A percentile compares a stretch with the other conserved stretches of the same genome.
Evolutionary conservation across 2,329 filamentous ascomycete genomes (phyloP).

Genomic region (Falciphora oryzae): DNA sequence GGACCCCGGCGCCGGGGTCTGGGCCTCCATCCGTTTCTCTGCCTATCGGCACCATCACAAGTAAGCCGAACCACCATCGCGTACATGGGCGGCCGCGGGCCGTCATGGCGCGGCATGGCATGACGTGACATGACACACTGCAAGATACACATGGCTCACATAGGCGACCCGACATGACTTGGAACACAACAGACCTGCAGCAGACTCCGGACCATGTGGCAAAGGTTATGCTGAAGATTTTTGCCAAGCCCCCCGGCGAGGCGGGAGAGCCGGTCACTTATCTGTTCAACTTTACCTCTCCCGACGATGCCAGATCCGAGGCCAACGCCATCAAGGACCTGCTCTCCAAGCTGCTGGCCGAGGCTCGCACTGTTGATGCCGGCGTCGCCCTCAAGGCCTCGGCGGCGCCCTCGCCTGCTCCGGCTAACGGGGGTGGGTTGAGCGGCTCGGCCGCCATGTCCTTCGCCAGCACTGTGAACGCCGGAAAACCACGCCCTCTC

Average conservation of each 20-base stretch:
- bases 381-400: slow-evolving; percentile 41
- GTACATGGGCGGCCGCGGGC: neutral
- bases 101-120: neutral
- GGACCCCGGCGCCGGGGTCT: slow-evolving; percentile 65
- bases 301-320: slow-evolving; percentile 68
- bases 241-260: slow-evolving; percentile 59
- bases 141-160: neutral
- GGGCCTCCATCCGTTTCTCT: slow-evolving; percentile 64
- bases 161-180: slow-evolving; percentile 8
- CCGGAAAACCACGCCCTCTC: slow-evolving; percentile 62
- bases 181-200: slow-evolving; percentile 65
- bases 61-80: slow-evolving; percentile 41
- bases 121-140: neutral
- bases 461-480: slow-evolving; percentile 64
- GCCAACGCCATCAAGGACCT: slow-evolving; percentile 80
- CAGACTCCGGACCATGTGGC: slow-evolving; percentile 83
- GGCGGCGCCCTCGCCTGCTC: slow-evolving; percentile 23
- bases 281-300: slow-evolving; percentile 84
- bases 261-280: slow-evolving; percentile 60
- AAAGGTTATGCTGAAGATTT: slow-evolving; percentile 92
- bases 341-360: slow-evolving; percentile 71
- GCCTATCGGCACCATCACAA: slow-evolving; percentile 71
- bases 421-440: slow-evolving; percentile 16
- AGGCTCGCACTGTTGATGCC: slow-evolving; percentile 53
- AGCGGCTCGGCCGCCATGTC: slow-evolving; percentile 66